Base-by-base conservation (phyloP, 75 land plant species). In the Pinus taeda region DNA sequence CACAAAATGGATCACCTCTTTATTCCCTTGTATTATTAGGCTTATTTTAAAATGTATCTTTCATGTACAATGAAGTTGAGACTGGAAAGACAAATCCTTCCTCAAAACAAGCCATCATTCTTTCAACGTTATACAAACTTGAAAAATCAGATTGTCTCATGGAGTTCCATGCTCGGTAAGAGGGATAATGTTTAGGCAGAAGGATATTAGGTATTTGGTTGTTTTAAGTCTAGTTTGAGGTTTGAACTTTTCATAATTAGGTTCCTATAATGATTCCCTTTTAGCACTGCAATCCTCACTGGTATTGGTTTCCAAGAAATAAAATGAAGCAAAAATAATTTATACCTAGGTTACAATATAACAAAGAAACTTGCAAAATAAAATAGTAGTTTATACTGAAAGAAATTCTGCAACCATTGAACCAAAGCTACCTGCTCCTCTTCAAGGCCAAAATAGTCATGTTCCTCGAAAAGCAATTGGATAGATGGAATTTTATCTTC, bases 391-490 rank as follows among this genome's bases (percentile, higher is more conserved):
- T 37, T 37, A 69, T 12, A n/a, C 4, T 69, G 71, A 69, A 37
- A 36, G 21, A 15, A 36, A 20, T 37, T 39, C n/a, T 69, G 22
- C 9, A n/a, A 69, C 33, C 26, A 76, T 15, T 45, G 59, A 30
- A 58, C 20, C n/a, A 57, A 53, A 29, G 45, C 53, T 78, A 79
- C 83, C 83, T 81, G 83, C 57, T 63, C 60, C 63, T 71, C 57
- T 33, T 81, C 81, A 58, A 81, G 81, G 57, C 83, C 83, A 79
- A 81, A 81, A 60, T 69, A 81, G 21, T 63, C 83, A 15, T 79
- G 49, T 39, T 81, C 81, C 24, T 78, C 80, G 42, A 69, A 69
- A 69, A 42, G 20, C 12, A 39, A 69, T 39, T 20, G 53, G 13
- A 69, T 11, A 69, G 21, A 69, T 69, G 71, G 24, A 42, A 69